Percentiles rank a stretch among this genome's conserved stretches.
Conservation (phyloP, 331 rosid species). For the Phaseolus coccineus region DNA sequence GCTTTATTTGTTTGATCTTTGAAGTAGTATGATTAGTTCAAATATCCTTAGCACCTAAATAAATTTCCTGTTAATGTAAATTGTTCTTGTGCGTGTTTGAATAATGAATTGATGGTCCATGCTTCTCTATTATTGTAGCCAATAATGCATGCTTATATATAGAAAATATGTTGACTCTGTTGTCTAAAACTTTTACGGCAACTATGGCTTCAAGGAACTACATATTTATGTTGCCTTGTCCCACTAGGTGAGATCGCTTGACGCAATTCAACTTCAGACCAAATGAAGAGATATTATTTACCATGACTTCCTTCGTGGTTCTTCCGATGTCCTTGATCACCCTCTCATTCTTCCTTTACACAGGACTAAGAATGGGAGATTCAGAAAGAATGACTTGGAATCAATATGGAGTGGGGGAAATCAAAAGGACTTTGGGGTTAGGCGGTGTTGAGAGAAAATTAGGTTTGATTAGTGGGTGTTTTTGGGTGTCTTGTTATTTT, state of each 20-base stretch:
- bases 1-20: constrained; percentile 6
- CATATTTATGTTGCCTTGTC: background rate
- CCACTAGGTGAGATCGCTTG: too few relatives aligned
- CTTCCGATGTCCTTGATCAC: background rate
- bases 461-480: background rate
- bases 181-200: constrained; percentile 20
- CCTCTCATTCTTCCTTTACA: background rate
- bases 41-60: constrained; percentile 6
- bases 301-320: background rate
- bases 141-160: background rate
- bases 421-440: background rate
- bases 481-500: background rate
- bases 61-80: background rate
- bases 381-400: background rate
- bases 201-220: constrained; percentile 33
- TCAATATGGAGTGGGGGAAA: background rate
- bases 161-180: constrained; percentile 4
- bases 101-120: constrained; percentile 21
- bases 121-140: constrained; percentile 17
- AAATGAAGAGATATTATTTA: too few relatives aligned
- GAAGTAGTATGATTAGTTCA: constrained; percentile 31
- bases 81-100: constrained; percentile 26
- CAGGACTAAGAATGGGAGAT: background rate
- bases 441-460: background rate
- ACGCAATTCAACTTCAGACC: too few relatives aligned